phyloP scores from a whole-genome alignment of 768 basidiomycete species.

The Amanita rimosa region DNA sequence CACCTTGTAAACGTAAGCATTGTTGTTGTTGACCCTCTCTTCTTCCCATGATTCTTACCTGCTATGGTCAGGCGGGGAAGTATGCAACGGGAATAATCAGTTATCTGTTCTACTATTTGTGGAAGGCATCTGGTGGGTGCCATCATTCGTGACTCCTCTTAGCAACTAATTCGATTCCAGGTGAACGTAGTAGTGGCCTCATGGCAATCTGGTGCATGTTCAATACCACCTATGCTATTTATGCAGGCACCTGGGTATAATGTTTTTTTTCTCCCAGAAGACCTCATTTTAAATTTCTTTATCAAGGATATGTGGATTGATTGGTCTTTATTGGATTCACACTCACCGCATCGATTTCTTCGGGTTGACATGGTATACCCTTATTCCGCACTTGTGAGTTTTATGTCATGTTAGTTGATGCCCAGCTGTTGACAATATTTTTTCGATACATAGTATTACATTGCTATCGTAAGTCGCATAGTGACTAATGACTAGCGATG shows the following conservation, averaged over 20 bases:
- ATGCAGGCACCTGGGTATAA: conserved; percentile 71
- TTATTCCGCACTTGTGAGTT: conserved; percentile 45
- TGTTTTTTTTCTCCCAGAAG: not conserved
- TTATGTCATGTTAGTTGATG: not conserved
- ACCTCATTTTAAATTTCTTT: not conserved
- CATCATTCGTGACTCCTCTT: not conserved
- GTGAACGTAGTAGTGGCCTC: conserved; percentile 26
- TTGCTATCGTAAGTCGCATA: conserved; percentile 49
- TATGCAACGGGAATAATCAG: conserved; percentile 59
- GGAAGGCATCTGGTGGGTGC: conserved; percentile 56
- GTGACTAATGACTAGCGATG: not conserved
- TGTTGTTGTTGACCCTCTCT: not conserved
- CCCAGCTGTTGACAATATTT: not conserved
- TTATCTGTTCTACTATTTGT: conserved; percentile 62
- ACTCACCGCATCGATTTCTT: conserved; percentile 45
- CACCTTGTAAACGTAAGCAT: conserved; percentile 78
- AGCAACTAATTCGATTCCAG: conserved; percentile 9
- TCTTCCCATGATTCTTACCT: conserved; percentile 1
- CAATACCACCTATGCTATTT: conserved; percentile 52
- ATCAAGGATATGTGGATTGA: conserved; percentile 73
- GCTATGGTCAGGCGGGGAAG: conserved; percentile 61
- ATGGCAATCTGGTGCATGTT: conserved; percentile 66
- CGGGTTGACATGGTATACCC: conserved; percentile 69
- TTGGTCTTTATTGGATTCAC: conserved; percentile 72
- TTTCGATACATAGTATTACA: conserved; percentile 49